Evolutionary conservation across 164 flowering plant genomes (phyloP).

Genomic region (Cinnamomum micranthum): DNA sequence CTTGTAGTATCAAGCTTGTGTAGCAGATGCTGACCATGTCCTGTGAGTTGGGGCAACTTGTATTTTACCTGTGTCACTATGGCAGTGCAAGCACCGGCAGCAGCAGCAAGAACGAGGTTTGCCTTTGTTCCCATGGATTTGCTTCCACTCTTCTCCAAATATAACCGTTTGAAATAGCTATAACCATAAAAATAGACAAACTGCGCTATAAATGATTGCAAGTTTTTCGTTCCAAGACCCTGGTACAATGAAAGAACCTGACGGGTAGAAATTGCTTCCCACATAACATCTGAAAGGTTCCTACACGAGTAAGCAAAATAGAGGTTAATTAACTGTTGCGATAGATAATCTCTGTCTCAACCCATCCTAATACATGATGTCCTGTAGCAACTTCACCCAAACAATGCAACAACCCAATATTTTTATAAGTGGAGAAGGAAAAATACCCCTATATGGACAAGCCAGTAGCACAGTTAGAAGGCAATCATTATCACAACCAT

Average conservation of each 20-base stretch:
- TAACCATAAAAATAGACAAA: conserved; percentile 63
- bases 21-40: too few relatives aligned
- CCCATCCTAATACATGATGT: background rate
- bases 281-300: conserved; percentile 53
- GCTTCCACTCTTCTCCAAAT: conserved; percentile 33
- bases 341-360: background rate
- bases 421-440: too few relatives aligned
- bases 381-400: background rate
- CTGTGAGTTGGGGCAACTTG: background rate
- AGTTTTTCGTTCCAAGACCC: conserved; percentile 59
- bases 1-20: too few relatives aligned
- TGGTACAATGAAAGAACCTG: conserved; percentile 60
- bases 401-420: too few relatives aligned
- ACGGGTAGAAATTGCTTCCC: conserved; percentile 52
- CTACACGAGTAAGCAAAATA: conserved; percentile 28
- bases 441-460: too few relatives aligned
- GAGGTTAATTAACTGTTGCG: background rate
- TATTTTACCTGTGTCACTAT: conserved; percentile 47
- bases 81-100: conserved; percentile 64
- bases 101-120: conserved; percentile 63
- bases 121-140: conserved; percentile 63
- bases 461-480: too few relatives aligned
- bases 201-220: conserved; percentile 52
- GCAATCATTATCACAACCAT: too few relatives aligned
- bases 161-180: conserved; percentile 47